phyloP scores from a whole-genome alignment of 2,329 filamentous ascomycete species.

The Aspergillus sp. region DNA sequence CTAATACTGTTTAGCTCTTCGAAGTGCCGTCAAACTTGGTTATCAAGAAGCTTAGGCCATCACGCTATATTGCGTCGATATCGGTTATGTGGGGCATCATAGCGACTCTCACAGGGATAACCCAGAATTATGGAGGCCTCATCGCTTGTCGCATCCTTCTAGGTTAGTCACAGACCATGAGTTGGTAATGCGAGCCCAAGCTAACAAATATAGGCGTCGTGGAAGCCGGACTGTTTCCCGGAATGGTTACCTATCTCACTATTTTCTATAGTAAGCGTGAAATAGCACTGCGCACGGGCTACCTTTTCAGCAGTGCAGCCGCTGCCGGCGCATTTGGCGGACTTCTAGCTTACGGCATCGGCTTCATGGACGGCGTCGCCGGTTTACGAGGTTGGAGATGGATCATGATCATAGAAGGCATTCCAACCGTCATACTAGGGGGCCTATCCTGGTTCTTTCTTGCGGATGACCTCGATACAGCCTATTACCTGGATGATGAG shows the following conservation, averaged over 20 bases:
- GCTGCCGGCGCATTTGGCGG: slow-evolving; percentile 72
- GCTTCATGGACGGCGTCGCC: slow-evolving; percentile 67
- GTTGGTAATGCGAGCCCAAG: background rate
- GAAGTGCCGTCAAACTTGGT: slow-evolving; percentile 68
- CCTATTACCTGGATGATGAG: slow-evolving; percentile 59
- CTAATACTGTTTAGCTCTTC: slow-evolving; percentile 44
- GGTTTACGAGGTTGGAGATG: slow-evolving; percentile 71
- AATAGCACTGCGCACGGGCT: slow-evolving; percentile 70
- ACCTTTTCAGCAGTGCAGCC: slow-evolving; percentile 66
- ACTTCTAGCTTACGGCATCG: slow-evolving; percentile 71
- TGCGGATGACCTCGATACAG: slow-evolving; percentile 66
- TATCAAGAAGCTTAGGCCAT: slow-evolving; percentile 63
- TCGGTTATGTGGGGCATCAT: slow-evolving; percentile 62
- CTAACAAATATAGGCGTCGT: slow-evolving; percentile 53
- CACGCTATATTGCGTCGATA: slow-evolving; percentile 57
- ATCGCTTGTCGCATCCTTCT: slow-evolving; percentile 70
- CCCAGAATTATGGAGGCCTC: slow-evolving; percentile 64
- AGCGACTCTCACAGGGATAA: slow-evolving; percentile 61
- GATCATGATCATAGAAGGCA: slow-evolving; percentile 64
- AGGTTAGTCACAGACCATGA: slow-evolving; percentile 9
- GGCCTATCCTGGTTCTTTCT: slow-evolving; percentile 60
- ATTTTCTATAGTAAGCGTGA: slow-evolving; percentile 76
- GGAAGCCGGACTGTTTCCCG: slow-evolving; percentile 71
- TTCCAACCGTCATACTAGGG: slow-evolving; percentile 59
- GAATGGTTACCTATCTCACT: slow-evolving; percentile 68